Percentiles rank a stretch among this genome's conserved stretches.
Conservation (phyloP, 371 early-diverging fungal genomes). For the Actinomortierella ambigua region DNA sequence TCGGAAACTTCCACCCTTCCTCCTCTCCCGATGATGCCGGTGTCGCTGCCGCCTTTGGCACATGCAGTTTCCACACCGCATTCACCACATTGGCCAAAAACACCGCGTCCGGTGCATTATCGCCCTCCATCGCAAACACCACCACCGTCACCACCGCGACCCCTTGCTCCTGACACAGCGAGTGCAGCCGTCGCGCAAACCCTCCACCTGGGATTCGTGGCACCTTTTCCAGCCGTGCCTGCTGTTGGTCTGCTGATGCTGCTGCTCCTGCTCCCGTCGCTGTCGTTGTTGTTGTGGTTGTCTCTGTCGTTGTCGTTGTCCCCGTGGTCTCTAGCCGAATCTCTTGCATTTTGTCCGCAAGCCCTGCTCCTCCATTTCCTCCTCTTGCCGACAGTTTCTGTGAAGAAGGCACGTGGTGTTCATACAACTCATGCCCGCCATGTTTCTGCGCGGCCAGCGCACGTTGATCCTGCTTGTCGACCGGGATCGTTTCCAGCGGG, state of each 20-base stretch:
- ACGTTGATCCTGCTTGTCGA: slow-evolving; percentile 39
- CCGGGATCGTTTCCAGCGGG: slow-evolving; percentile 20
- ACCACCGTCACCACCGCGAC: slow-evolving; percentile 56
- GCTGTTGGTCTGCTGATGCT: background rate
- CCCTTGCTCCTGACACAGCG: slow-evolving; percentile 34
- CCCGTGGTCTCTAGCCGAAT: slow-evolving; percentile 34
- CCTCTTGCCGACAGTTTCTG: background rate
- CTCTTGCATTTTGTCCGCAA: slow-evolving; percentile 44
- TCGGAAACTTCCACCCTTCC: slow-evolving; percentile 63
- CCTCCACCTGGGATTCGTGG: slow-evolving; percentile 62
- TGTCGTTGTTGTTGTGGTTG: slow-evolving; percentile 2
- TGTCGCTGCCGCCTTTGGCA: slow-evolving; percentile 31
- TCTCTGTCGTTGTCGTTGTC: slow-evolving; percentile 1
- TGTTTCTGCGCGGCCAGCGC: slow-evolving; percentile 18
- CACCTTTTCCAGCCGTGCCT: slow-evolving; percentile 14
- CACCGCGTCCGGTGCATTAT: slow-evolving; percentile 75
- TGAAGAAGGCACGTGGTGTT: background rate
- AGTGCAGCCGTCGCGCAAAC: slow-evolving; percentile 52
- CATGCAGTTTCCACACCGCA: slow-evolving; percentile 48
- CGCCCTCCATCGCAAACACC: slow-evolving; percentile 79
- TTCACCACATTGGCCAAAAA: slow-evolving; percentile 63
- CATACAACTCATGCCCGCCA: background rate
- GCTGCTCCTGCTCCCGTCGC: too few relatives aligned
- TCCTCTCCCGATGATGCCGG: too few relatives aligned
- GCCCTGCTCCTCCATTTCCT: background rate